Conservation (phyloP, 1,139 yeast genomes). For the Ogataea hybrid region DNA sequence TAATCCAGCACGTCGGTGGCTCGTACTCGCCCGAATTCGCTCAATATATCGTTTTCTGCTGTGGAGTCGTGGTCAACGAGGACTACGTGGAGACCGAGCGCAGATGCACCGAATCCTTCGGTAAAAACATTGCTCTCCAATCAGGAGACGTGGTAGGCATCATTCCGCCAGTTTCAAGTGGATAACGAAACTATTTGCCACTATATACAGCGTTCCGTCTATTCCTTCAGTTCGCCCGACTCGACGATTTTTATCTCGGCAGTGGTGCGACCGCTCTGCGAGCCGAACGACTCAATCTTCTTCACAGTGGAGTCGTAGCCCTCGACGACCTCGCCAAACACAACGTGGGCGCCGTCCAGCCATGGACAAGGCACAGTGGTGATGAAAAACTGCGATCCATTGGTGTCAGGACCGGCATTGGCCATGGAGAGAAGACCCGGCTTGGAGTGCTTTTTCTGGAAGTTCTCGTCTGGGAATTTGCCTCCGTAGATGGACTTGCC, state of each 20-base stretch:
- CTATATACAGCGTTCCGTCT: slow-evolving; percentile 2
- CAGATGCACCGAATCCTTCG: slow-evolving; percentile 2
- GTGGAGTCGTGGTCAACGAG: slow-evolving; percentile 35
- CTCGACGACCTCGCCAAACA: slow-evolving; percentile 39
- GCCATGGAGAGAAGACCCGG: slow-evolving; percentile 44
- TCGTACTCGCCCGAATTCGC: slow-evolving; percentile 16
- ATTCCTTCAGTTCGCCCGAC: slow-evolving; percentile 38
- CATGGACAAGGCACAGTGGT: slow-evolving; percentile 40
- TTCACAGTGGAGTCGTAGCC: slow-evolving; percentile 34
- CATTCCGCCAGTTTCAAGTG: slow-evolving; percentile 41
- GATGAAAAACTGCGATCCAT: slow-evolving; percentile 42
- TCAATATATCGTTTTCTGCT: slow-evolving; percentile 25
- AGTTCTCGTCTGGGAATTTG: slow-evolving; percentile 35
- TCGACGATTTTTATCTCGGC: slow-evolving; percentile 32
- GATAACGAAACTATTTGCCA: slow-evolving; percentile 22
- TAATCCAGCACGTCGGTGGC: slow-evolving; percentile 5
- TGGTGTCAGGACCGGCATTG: slow-evolving; percentile 43
- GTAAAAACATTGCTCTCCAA: slow-evolving; percentile 14
- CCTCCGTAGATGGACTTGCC: slow-evolving; percentile 37
- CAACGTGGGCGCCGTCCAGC: slow-evolving; percentile 43
- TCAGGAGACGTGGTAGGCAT: slow-evolving; percentile 34
- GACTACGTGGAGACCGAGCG: slow-evolving; percentile 32
- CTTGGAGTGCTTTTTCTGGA: slow-evolving; percentile 35
- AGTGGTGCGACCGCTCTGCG: slow-evolving; percentile 30
- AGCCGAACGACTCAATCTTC: slow-evolving; percentile 31